Evolutionary conservation across 1,284 basidiomycete genomes (phyloP), one percentile per base, ranked within the genome.

Genomic region (Ganoderma boninense): DNA sequence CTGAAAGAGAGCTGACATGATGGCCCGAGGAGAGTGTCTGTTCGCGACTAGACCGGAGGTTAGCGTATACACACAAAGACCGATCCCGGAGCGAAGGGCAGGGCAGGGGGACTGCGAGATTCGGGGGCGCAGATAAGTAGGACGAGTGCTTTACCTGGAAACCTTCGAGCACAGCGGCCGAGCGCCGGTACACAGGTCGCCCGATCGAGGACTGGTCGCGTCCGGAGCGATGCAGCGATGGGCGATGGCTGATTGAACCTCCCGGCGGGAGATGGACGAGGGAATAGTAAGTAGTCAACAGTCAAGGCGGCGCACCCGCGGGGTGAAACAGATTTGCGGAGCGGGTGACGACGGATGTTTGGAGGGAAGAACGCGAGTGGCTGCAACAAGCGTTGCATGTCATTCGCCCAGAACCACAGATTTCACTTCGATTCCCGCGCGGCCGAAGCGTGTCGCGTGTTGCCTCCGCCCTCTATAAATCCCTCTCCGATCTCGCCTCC

Each of bases 341-440:
- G 40, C 18, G 29, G 26, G 40, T 56, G 62, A 35, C 46, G 42
- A 54, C 46, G 62, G 60, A 26, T 64, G 61, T 65, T 67, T 49
- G 46, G 29, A 32, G 66, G 29, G 40, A 29, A 42, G 44, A 29
- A 32, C 2, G 23, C 32, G 35, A 16, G 40, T n/a, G 62, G 49
- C 52, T 16, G 44, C 10, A 67, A 56, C 29, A 38, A 57, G 46
- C 20, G 40, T 61, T 65, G 57, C 63, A 40, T 66, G 35, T 61
- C 66, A 35, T 46, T 52, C 64, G 46, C 43, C 68, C 43, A 68
- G 68, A 69, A 70, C 46, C 67, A 62, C 23, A n/a, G 35, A 56
- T 65, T 69, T 64, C 32, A 32, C n/a, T 66, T 72, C 66, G 35
- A 38, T n/a, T 71, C 59, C 67, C 72, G 69, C 72, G 72, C 71